Evolutionary conservation across 2,329 filamentous ascomycete species (phyloP).

Genomic region (Aspergillus vadensis): DNA sequence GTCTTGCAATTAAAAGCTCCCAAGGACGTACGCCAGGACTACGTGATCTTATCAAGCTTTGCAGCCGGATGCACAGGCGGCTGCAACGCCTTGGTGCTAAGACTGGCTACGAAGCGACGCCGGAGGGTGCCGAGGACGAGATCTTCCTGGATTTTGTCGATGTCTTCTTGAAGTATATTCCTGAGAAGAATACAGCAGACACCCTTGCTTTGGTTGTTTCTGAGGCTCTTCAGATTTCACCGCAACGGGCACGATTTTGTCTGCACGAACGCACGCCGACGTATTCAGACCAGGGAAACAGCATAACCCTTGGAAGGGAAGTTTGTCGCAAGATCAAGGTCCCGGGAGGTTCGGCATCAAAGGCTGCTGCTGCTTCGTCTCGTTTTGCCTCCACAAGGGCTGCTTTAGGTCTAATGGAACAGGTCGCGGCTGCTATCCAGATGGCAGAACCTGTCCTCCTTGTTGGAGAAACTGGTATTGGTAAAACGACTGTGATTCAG

Average conservation of each 20-base stretch:
- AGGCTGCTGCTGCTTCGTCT: slow-evolving; percentile 34
- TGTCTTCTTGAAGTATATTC: slow-evolving; percentile 82
- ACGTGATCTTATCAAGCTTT: slow-evolving; percentile 89
- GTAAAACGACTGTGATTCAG: slow-evolving; percentile 95
- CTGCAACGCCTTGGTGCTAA: slow-evolving; percentile 61
- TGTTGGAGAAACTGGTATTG: slow-evolving; percentile 98
- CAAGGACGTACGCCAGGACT: slow-evolving; percentile 63
- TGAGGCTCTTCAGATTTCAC: slow-evolving; percentile 82
- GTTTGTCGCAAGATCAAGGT: slow-evolving; percentile 60
- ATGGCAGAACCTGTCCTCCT: slow-evolving; percentile 86
- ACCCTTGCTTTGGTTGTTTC: slow-evolving; percentile 67
- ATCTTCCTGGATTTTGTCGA: slow-evolving; percentile 95
- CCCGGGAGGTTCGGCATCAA: slow-evolving; percentile 48
- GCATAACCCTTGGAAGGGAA: slow-evolving; percentile 67
- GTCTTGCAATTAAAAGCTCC: slow-evolving; percentile 40
- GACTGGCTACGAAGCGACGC: slow-evolving; percentile 69
- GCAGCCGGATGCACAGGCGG: slow-evolving; percentile 70
- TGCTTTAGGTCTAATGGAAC: slow-evolving; percentile 81
- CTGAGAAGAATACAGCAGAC: slow-evolving; percentile 61
- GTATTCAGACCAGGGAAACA: slow-evolving; percentile 62
- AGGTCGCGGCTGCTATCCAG: slow-evolving; percentile 79
- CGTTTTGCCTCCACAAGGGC: slow-evolving; percentile 87
- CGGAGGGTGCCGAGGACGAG: slow-evolving; percentile 71
- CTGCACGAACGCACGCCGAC: slow-evolving; percentile 71
- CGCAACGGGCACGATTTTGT: slow-evolving; percentile 77